A percentile compares a stretch with the other conserved stretches of the same genome.
Evolutionary conservation across 1,284 basidiomycete species (phyloP).

Genomic region (Mycena citricolor): DNA sequence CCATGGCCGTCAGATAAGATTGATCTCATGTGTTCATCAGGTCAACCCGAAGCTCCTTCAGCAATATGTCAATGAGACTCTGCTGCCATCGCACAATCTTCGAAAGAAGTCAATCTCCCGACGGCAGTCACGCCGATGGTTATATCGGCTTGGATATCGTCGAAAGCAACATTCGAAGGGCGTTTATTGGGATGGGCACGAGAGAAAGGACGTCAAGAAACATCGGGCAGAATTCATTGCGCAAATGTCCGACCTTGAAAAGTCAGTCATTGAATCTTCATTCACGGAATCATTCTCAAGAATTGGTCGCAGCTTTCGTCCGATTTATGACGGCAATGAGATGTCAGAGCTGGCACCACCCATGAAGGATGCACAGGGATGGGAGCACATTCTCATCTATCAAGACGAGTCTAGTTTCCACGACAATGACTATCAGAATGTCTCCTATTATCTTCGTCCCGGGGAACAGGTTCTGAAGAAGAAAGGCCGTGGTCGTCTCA

Average conservation of each 20-base stretch:
- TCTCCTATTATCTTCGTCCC: constrained; percentile 6
- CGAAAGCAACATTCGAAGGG: constrained; percentile 5
- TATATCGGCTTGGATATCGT: constrained; percentile 8
- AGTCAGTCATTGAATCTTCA: not conserved
- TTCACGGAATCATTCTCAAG: not conserved
- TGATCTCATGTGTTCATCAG: not conserved
- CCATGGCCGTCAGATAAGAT: not conserved
- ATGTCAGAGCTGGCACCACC: constrained; percentile 6
- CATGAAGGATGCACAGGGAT: not conserved
- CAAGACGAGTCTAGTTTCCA: constrained; percentile 10
- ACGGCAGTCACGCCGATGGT: constrained; percentile 7
- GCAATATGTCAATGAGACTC: constrained; percentile 6
- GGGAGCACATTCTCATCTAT: constrained; percentile 8
- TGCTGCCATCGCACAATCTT: constrained; percentile 2
- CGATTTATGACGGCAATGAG: constrained; percentile 1
- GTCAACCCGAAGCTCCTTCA: constrained; percentile 10
- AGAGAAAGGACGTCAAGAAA: constrained; percentile 10
- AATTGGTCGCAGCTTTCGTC: not conserved
- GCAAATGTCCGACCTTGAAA: not conserved
- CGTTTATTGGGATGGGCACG: constrained; percentile 10
- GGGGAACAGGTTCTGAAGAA: constrained; percentile 13
- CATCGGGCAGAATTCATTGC: constrained; percentile 6
- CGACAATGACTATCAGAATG: constrained; percentile 12
- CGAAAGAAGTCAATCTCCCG: constrained; percentile 3
- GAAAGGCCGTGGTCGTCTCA: constrained; percentile 7